A percentile compares a stretch with the other conserved stretches of the same genome.
phyloP scores from a whole-genome alignment of 306 rosid species.

The Acacia confusa region DNA sequence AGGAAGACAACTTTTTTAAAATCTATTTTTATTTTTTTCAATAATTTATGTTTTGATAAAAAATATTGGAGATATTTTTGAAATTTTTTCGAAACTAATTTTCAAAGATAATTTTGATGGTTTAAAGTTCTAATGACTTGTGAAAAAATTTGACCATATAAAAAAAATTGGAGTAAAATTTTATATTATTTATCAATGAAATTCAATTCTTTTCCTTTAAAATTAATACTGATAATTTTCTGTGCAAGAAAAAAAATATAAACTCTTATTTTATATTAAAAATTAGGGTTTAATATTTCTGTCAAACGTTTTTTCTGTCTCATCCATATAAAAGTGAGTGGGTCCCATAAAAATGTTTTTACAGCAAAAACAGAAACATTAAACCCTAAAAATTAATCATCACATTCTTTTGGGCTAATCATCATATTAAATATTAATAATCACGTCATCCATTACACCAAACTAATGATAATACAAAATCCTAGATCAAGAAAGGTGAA shows the following conservation, averaged over 20 bases:
- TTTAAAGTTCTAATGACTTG: neutral
- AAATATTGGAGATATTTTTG: neutral
- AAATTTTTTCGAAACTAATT: neutral
- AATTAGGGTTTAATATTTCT: too few species aligned
- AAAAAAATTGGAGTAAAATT: neutral
- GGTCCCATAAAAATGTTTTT: too few species aligned
- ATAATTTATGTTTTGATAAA: too few species aligned
- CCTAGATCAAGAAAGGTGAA: neutral
- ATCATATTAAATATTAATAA: neutral
- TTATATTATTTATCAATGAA: neutral
- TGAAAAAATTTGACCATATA: too few species aligned
- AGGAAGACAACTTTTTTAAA: too few species aligned
- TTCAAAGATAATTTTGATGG: neutral
- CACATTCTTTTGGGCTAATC: neutral
- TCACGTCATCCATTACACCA: neutral
- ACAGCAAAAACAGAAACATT: too few species aligned
- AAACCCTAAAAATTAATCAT: too few species aligned
- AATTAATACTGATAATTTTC: neutral
- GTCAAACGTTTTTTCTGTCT: too few species aligned
- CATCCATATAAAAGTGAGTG: too few species aligned
- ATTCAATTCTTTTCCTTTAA: neutral
- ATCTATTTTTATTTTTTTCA: too few species aligned
- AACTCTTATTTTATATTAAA: neutral
- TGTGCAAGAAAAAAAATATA: neutral
- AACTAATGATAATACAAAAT: neutral